Base-by-base conservation (phyloP, 2,329 filamentous ascomycete species). In the Cordyceps fumosorosea region DNA sequence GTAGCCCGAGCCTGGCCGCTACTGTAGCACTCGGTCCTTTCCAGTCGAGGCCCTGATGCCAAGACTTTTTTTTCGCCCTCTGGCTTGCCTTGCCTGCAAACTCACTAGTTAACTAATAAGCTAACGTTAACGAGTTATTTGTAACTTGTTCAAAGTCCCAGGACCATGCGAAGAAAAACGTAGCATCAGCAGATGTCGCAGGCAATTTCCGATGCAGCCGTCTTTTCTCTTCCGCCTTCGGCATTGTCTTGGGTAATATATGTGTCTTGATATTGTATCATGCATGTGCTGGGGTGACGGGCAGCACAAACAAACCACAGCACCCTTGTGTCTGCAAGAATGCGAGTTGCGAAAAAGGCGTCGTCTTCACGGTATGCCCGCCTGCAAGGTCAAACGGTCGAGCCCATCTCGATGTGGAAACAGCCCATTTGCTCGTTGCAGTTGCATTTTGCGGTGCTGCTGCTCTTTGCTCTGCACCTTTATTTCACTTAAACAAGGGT, bases 341-440 rank as follows among this genome's bases (percentile, higher is more conserved):
- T 37, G 22, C 53, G 26, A 56, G 44, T 18, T 53, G 29, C 51
- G 29, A 53, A n/a, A 42, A 18, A 5, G 16, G 40, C 6, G 18
- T 44, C 14, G 22, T 7, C 47, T 29, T 22, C 40, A 8, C 14
- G 14, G 16, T 20, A 22, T 29, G 24, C 48, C 22, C 44, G 24
- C 24, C 1, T 42, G 42, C 34, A 24, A 56, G n/a, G 18, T 16
- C 16, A 58, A 40, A 40, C 45, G 24, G 54, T 50, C 56, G 42
- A 50, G 56, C 54, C 56, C 56, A 42, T 58, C 56, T 58, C 56
- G 32, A 58, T 58, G 45, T 22, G 56, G 20, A 44, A 51, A 42
- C 32, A 40, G 44, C 42, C 44, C 44, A 56, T 48, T n/a, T 26
- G 10, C n/a, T 26, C n/a, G 22, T 3, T 37, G 34, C 2, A 12